A percentile compares a stretch with the other conserved stretches of the same genome.
Evolutionary conservation across 192 early-diverging fungal genomes (phyloP).

Genomic region (Podila epicladia): DNA sequence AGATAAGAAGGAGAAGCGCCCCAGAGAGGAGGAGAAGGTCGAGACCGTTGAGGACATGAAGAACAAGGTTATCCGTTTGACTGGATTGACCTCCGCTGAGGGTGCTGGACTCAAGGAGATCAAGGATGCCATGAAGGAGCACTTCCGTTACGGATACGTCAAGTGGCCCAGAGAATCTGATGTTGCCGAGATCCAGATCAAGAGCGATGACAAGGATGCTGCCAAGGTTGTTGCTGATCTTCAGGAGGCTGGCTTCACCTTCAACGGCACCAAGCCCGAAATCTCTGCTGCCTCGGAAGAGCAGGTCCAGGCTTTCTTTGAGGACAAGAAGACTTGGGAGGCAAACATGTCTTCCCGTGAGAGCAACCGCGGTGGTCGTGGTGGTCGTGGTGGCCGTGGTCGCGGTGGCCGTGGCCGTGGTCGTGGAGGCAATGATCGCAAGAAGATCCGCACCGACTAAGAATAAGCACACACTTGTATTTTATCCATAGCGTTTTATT

Average conservation of each 20-base stretch:
- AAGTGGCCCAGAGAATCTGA: constrained; percentile 33
- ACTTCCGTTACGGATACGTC: constrained; percentile 46
- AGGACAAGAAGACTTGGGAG: constrained; percentile 42
- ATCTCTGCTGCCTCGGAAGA: constrained; percentile 37
- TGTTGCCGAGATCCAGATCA: constrained; percentile 37
- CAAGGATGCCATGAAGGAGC: constrained; percentile 30
- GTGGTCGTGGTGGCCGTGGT: constrained; percentile 35
- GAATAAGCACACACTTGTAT: constrained; percentile 7
- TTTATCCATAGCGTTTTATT: background rate
- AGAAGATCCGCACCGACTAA: constrained; percentile 41
- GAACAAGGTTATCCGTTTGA: constrained; percentile 43
- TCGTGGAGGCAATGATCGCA: constrained; percentile 34
- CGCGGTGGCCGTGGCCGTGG: constrained; percentile 39
- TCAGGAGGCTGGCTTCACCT: constrained; percentile 21
- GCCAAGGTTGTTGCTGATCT: constrained; percentile 17
- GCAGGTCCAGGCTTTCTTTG: constrained; percentile 27
- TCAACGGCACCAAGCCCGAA: constrained; percentile 41
- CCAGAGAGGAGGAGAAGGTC: constrained; percentile 32
- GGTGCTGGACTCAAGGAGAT: constrained; percentile 25
- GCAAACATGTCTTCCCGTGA: constrained; percentile 16
- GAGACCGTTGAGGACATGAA: constrained; percentile 45
- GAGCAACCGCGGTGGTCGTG: background rate
- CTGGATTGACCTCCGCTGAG: constrained; percentile 22
- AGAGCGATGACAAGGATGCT: constrained; percentile 30
- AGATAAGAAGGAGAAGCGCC: constrained; percentile 31